phyloP scores from a whole-genome alignment of 441 rosid species.

The Corymbia citriodora region DNA sequence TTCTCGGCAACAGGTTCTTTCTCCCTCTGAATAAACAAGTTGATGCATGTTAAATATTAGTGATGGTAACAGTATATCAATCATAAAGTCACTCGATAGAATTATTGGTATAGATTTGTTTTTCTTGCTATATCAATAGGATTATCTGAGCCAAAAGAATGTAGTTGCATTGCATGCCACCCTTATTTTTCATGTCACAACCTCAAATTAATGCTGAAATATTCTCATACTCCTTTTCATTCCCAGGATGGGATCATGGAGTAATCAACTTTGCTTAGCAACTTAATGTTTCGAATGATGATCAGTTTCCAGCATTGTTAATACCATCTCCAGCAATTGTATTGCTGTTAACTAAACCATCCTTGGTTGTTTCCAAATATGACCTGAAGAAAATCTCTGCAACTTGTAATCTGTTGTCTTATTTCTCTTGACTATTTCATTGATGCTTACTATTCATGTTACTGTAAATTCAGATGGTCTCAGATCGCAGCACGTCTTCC shows the following conservation, averaged over 20 bases:
- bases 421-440: neutral
- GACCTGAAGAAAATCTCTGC: neutral
- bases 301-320: neutral
- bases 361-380: neutral
- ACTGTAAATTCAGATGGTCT: constrained; percentile 44
- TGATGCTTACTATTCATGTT: neutral
- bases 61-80: neutral
- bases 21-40: neutral
- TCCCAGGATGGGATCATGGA: neutral
- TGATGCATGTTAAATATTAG: neutral
- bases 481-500: constrained; percentile 67
- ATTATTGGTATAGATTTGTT: neutral
- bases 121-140: neutral
- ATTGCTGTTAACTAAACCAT: neutral
- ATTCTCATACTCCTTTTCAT: neutral
- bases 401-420: neutral
- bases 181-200: neutral
- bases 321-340: neutral
- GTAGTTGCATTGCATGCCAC: neutral
- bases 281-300: neutral
- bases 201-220: neutral
- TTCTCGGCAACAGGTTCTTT: constrained; percentile 81
- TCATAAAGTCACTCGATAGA: neutral
- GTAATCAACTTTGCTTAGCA: neutral
- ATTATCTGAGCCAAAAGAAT: neutral